A percentile compares a stretch with the other conserved stretches of the same genome.
Conservation (phyloP, 192 early-diverging fungal species). For the Coemansia sp. region DNA sequence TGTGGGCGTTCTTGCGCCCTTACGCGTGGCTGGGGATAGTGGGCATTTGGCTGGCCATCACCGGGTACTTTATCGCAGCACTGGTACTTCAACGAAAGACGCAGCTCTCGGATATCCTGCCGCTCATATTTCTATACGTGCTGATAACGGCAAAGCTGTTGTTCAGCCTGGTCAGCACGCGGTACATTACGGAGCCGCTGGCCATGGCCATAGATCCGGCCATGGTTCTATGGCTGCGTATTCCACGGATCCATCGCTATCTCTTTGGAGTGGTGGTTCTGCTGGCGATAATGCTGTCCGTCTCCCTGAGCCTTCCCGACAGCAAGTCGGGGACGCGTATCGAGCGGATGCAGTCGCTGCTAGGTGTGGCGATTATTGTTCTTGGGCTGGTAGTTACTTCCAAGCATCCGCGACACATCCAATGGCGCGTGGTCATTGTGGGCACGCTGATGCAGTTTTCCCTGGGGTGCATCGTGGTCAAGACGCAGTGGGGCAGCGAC, state of each 20-base stretch:
- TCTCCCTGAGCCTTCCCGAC: conserved; percentile 27
- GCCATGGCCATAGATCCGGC: background rate
- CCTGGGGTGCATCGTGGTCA: conserved; percentile 72
- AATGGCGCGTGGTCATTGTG: conserved; percentile 67
- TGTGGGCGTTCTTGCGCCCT: conserved; percentile 9
- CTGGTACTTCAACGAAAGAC: conserved; percentile 50
- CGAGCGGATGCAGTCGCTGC: conserved; percentile 68
- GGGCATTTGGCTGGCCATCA: conserved; percentile 51
- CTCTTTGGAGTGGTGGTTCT: conserved; percentile 50
- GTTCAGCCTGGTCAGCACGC: conserved; percentile 35
- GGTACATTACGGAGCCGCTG: conserved; percentile 15
- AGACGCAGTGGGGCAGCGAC: conserved; percentile 61
- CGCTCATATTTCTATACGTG: conserved; percentile 46
- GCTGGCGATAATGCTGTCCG: conserved; percentile 52
- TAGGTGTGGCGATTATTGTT: conserved; percentile 61
- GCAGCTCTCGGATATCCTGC: conserved; percentile 47
- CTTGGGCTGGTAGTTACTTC: conserved; percentile 51
- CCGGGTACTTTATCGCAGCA: conserved; percentile 60
- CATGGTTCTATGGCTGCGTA: conserved; percentile 10
- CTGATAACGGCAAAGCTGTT: conserved; percentile 52
- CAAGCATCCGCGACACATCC: conserved; percentile 56
- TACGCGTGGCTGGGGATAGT: no score
- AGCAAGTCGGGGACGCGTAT: conserved; percentile 53
- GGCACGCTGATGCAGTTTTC: conserved; percentile 72
- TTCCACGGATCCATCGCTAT: conserved; percentile 46